These are phyloP conservation scores for Beauveria rudraprayagi DNA, from an alignment of 2,329 filamentous ascomycete species.

Conservation along the genomic window DNA sequence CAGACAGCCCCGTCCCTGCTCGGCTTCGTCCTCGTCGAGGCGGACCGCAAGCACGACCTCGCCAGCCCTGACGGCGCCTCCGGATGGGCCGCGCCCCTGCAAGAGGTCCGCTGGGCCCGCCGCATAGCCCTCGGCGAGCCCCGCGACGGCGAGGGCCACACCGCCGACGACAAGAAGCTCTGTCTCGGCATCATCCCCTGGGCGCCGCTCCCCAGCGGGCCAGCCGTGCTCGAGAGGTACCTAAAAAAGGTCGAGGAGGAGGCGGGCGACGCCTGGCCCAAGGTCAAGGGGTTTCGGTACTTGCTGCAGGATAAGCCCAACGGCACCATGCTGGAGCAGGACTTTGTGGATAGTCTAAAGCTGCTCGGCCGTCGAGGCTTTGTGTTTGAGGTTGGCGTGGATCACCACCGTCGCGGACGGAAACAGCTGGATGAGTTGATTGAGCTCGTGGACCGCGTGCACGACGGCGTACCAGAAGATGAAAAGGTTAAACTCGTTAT, in stretches of 20 bases:
- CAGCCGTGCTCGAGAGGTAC: slow-evolving; percentile 54
- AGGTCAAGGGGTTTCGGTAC: slow-evolving; percentile 74
- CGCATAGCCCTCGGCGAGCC: slow-evolving; percentile 56
- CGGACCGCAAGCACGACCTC: slow-evolving; percentile 61
- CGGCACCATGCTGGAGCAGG: slow-evolving; percentile 54
- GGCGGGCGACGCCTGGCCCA: slow-evolving; percentile 57
- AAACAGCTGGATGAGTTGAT: slow-evolving; percentile 65
- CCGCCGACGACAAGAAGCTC: slow-evolving; percentile 33
- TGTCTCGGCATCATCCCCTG: slow-evolving; percentile 71
- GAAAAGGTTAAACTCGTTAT: slow-evolving; percentile 61
- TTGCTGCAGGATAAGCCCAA: slow-evolving; percentile 68
- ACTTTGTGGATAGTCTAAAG: slow-evolving; percentile 58
- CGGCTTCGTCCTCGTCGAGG: slow-evolving; percentile 78
- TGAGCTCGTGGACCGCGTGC: slow-evolving; percentile 60
- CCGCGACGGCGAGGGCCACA: slow-evolving; percentile 49
- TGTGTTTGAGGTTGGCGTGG: slow-evolving; percentile 77
- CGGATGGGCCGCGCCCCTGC: slow-evolving; percentile 61
- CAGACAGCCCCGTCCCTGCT: slow-evolving; percentile 36
- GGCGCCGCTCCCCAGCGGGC: slow-evolving; percentile 69
- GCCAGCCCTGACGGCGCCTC: slow-evolving; percentile 32
- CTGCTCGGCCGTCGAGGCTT: slow-evolving; percentile 56
- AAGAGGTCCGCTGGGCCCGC: slow-evolving; percentile 63
- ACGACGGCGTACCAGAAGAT: slow-evolving; percentile 50
- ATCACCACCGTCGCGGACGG: slow-evolving; percentile 67
- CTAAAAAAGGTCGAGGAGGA: slow-evolving; percentile 50